Percentiles rank a stretch among this genome's conserved stretches.
These are phyloP conservation scores for Skeletonema potamos DNA, from an alignment of 108 stramenopile species.

Conservation along the genomic window DNA sequence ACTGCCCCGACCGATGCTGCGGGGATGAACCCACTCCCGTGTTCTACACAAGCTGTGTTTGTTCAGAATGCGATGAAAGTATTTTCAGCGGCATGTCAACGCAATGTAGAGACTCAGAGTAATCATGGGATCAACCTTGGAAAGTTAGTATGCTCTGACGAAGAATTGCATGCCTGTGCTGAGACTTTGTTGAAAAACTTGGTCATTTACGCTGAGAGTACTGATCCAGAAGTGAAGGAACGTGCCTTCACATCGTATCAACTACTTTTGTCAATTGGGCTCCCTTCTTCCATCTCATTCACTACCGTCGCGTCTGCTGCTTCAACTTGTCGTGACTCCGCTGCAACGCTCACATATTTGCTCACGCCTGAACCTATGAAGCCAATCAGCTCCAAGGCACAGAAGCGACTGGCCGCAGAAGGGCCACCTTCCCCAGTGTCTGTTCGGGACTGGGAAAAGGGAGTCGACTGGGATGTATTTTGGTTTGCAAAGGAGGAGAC, in stretches of 20 bases:
- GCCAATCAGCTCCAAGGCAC: conserved; percentile 83
- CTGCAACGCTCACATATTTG: conserved; percentile 61
- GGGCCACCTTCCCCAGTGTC: conserved; percentile 50
- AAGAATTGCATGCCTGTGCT: conserved; percentile 63
- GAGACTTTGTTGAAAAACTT: conserved; percentile 50
- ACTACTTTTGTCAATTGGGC: conserved; percentile 63
- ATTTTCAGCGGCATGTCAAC: conserved; percentile 71
- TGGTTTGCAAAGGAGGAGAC: conserved; percentile 43
- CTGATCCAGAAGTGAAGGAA: conserved; percentile 92
- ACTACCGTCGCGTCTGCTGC: conserved; percentile 18
- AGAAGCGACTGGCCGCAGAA: conserved; percentile 66
- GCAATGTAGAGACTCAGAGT: conserved; percentile 40
- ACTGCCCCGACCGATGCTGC: conserved; percentile 55
- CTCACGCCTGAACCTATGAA: conserved; percentile 87
- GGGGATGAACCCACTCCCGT: conserved; percentile 48
- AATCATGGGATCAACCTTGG: conserved; percentile 12
- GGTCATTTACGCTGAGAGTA: conserved; percentile 57
- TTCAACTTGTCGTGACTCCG: conserved; percentile 36
- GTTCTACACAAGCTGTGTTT: conserved; percentile 78
- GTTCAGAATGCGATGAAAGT: conserved; percentile 91
- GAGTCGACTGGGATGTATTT: conserved; percentile 38
- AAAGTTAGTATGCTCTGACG: conserved; percentile 38
- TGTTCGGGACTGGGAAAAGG: conserved; percentile 32
- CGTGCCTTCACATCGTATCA: conserved; percentile 73
- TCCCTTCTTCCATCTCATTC: conserved; percentile 25